phyloP scores from a whole-genome alignment of 139 green algal genomes.

The Helicosporidium sp. region DNA sequence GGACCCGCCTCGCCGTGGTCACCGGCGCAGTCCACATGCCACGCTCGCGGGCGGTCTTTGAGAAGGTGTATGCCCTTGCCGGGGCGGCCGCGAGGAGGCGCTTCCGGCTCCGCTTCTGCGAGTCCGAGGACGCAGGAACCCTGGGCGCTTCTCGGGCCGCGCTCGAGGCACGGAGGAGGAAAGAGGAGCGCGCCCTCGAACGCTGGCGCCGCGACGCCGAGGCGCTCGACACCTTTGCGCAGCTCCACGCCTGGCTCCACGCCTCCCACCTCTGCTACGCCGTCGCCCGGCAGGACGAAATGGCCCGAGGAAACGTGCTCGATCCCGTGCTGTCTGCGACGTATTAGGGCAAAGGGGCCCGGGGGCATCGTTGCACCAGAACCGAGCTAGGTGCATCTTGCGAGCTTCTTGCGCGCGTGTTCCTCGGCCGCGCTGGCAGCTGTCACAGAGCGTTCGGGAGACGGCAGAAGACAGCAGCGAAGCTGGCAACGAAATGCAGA shows the following conservation, averaged over 20 bases:
- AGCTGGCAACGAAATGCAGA: too few relatives aligned
- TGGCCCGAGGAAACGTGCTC: background rate
- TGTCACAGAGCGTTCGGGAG: background rate
- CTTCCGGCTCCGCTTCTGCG: conserved; percentile 5
- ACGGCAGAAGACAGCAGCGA: background rate
- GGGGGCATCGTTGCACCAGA: too few relatives aligned
- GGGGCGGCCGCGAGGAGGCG: too few relatives aligned
- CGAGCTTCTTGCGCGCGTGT: background rate
- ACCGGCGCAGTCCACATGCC: conserved; percentile 68
- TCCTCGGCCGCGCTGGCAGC: background rate
- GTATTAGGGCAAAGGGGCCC: too few relatives aligned
- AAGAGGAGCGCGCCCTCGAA: conserved; percentile 27
- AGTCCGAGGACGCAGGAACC: conserved; percentile 27
- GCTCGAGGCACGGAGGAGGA: conserved; percentile 14
- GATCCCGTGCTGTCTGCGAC: conserved; percentile 9
- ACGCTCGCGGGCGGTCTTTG: conserved; percentile 39
- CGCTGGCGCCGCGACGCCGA: conserved; percentile 24
- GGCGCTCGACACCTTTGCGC: conserved; percentile 17
- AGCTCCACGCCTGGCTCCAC: conserved; percentile 48
- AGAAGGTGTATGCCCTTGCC: conserved; percentile 26
- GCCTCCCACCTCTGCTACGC: conserved; percentile 56
- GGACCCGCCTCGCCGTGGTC: conserved; percentile 33
- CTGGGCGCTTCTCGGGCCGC: conserved; percentile 31
- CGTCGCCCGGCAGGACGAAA: conserved; percentile 18
- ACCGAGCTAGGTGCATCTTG: background rate